Evolutionary conservation across 2,329 filamentous ascomycete genomes (phyloP), one percentile per base, ranked within the genome.

Genomic region (Trichoderma lentiforme): DNA sequence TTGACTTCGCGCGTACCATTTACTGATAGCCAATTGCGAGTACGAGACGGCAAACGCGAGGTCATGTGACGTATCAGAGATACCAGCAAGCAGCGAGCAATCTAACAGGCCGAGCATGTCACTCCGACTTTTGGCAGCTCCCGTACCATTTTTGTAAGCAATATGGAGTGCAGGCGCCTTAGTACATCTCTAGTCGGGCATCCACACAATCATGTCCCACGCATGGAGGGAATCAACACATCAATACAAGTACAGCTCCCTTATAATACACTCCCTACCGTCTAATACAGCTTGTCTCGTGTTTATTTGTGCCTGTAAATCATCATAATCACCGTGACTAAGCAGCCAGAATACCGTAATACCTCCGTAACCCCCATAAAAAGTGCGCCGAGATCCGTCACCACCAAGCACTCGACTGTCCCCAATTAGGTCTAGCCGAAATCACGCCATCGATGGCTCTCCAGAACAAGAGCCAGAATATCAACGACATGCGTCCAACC

Each of bases 361-460:
- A 30, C 67, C 15, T 26, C 39, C 34, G 65, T n/a, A 69, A 11
- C 57, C 56, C 56, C 58, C 21, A 36, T 18, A 61, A 32, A 24
- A n/a, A 30, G 8, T 18, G 57, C 53, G 24, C 69, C 69, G 69
- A 71, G n/a, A 58, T 71, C 69, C 69, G 61, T 36, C 18, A 26
- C 51, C 66, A 61, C 15, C 56, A 26, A 30, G n/a, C n/a, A 30
- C 36, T 51, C 60, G 36, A 26, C 72, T 62, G 34, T 34, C 15
- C 72, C 71, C 18, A 7, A 74, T 76, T 73, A 63, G 76, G 76
- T 73, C 76, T 79, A 79, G 78, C 75, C 34, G 28, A 57, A 79
- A 79, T 78, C 78, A 79, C 78, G 78, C 78, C 75, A 79, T 79
- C 78, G 77, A 76, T 70, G 75, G 61, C 76, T 76, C 74, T 73